Evolutionary conservation across 2,329 filamentous ascomycete species (phyloP), one percentile per base, ranked within the genome.

Genomic region (Penicillium sp.): DNA sequence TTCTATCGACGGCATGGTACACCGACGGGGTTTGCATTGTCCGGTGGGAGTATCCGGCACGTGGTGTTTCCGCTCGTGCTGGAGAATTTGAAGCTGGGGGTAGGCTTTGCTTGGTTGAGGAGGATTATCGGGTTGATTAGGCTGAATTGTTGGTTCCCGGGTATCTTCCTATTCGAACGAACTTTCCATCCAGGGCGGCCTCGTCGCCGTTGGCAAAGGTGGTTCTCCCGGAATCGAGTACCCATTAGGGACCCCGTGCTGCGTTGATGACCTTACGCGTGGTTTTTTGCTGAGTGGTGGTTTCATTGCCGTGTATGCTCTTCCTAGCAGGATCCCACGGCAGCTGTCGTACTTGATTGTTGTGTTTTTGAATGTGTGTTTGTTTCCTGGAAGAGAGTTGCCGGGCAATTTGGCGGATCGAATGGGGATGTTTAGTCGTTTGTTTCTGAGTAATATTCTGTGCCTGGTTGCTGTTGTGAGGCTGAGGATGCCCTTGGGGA

Each of bases 251-350:
- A 67, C 10, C 56, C 61, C 0, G 50, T 63, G 11, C 59, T 5
- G 61, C 59, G 4, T 31, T 67, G 12, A 75, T 72, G 0, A 74
- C 70, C 0, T 31, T 67, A 2, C 73, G 72, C 0, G 61, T 76
- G 4, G 76, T 75, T 52, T 52, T 66, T 76, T 6, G 69, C 74
- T 15, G 74, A 76, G 56, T 73, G 74, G 74, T 70, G 0, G 69
- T 75, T 12, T 76, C 76, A 47, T 71, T 77, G 15, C 75, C 75
- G 0, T 63, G 8, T 75, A 76, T 15, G 67, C 66, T 6, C 50
- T 75, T 7, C 52, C 69, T 10, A 62, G 54, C 5, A 71, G 73
- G 0, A 63, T 75, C 5, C 58, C 65, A 15, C 57, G 55, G 1
- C 58, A 58, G 2, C 48, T 76, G 1, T 62, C 73, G 1, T 76